These are phyloP conservation scores for Colletotrichum sublineola DNA, from an alignment of 2,329 filamentous ascomycete genomes.

Conservation along the genomic window DNA sequence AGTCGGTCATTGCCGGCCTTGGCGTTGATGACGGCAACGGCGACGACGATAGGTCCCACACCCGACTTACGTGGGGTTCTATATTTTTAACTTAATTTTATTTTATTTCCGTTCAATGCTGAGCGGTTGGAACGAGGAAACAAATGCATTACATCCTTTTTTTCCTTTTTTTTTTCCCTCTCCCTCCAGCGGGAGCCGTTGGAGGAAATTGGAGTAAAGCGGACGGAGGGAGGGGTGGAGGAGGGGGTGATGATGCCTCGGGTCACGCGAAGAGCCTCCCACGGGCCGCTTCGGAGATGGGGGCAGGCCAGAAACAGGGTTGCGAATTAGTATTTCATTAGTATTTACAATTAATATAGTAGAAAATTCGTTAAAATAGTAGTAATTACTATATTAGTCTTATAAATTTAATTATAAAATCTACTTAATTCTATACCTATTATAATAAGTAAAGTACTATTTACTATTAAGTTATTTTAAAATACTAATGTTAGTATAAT, in stretches of 20 bases:
- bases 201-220: neutral
- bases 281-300: neutral
- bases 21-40: neutral
- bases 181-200: neutral
- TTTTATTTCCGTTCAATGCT: too few relatives aligned
- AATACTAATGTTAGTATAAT: too few relatives aligned
- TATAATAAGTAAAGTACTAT: too few relatives aligned
- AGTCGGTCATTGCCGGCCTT: conserved; percentile 3
- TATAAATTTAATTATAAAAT: too few relatives aligned
- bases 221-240: too few relatives aligned
- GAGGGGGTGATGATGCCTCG: neutral
- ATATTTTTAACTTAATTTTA: too few relatives aligned
- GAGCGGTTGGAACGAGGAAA: neutral
- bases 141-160: neutral
- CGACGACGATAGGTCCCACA: neutral
- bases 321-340: too few relatives aligned
- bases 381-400: too few relatives aligned
- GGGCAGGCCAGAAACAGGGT: neutral
- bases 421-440: too few relatives aligned
- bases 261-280: neutral
- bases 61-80: neutral
- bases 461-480: too few relatives aligned
- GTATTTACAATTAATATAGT: too few relatives aligned
- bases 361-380: too few relatives aligned
- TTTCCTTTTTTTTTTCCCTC: neutral